phyloP scores from a whole-genome alignment of 1,284 basidiomycete species.

The Cutaneotrichosporon cavernicola region DNA sequence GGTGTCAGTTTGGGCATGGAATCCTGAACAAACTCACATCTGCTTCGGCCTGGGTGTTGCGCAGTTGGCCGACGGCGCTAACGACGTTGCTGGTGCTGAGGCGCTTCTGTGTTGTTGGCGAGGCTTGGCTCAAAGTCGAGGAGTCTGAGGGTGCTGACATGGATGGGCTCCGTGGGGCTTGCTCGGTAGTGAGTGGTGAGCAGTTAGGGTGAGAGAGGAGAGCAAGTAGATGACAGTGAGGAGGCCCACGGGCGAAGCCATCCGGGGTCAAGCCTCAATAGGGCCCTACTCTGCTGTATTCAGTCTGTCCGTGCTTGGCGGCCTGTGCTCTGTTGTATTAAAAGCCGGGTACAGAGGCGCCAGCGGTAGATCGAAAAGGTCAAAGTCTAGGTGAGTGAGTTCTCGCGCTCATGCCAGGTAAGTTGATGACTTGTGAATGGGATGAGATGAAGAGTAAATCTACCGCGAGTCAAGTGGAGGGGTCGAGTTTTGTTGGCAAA shows the following conservation, averaged over 20 bases:
- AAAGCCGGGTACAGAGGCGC: background rate
- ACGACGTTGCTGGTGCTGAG: background rate
- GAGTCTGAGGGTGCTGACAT: background rate
- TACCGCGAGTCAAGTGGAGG: too few relatives aligned
- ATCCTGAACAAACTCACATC: background rate
- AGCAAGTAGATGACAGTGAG: background rate
- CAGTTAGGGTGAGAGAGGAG: background rate
- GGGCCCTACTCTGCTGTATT: background rate
- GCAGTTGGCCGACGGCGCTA: background rate
- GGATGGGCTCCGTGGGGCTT: background rate
- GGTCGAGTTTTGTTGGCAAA: too few relatives aligned
- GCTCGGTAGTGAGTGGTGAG: background rate
- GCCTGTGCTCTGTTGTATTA: background rate
- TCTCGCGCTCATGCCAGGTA: too few relatives aligned
- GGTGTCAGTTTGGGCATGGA: background rate
- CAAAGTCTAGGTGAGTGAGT: background rate
- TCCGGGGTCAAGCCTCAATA: background rate
- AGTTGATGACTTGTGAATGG: too few relatives aligned
- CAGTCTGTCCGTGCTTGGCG: constrained; percentile 1
- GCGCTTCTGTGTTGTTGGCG: background rate
- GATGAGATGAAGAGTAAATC: too few relatives aligned
- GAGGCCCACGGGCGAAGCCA: background rate
- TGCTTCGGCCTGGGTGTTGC: background rate
- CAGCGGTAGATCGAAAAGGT: background rate
- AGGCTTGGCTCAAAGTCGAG: background rate